Evolutionary conservation across 441 rosid genomes (phyloP), one percentile per base, ranked within the genome.

Genomic region (Adansonia madagascariensis): DNA sequence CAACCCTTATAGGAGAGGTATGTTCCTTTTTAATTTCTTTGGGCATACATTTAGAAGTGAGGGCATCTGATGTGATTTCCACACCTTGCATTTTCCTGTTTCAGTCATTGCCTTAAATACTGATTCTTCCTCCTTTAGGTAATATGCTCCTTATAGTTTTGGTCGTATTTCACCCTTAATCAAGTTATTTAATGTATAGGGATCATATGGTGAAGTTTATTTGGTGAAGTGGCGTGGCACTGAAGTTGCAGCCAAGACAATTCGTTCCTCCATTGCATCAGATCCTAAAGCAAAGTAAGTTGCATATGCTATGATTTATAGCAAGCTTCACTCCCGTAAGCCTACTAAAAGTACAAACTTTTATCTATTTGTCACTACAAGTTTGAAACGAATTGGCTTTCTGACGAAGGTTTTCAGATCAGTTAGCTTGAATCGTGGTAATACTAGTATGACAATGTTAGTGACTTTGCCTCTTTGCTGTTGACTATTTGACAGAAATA

Each of bases 171-270:
- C 57, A 12, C 78, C 41, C 49, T 61, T 72, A 62, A 67, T 77
- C 50, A 74, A 65, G 46, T 75, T 15, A 24, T 67, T 43, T 57
- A 55, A 55, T 55, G 24, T 39, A 65, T 72, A 90, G 94, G 94
- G 92, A 78, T 80, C 91, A 31, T 90, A 79, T 73, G 91, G 94
- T 57, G 94, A 88, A 82, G 81, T 90, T 75, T 90, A 90, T 80
- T 71, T 82, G 47, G 94, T 88, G 66, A 90, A 86, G 76, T 88
- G 92, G 91, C 88, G 90, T 10, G 94, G 90, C 72, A 90, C 92
- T 66, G 89, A 86, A 77, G 82, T 90, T 71, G 92, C 92, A 6
- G 92, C 92, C 61, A 90, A 90, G 81, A 89, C 91, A 24, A 90
- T 89, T 8, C 88, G 89, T 49, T 87, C 92, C 55, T 85, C 90